Percentiles rank a stretch among this genome's conserved stretches.
phyloP scores from a whole-genome alignment of 495 filamentous ascomycete species.

The Aspergillus cavernicola region DNA sequence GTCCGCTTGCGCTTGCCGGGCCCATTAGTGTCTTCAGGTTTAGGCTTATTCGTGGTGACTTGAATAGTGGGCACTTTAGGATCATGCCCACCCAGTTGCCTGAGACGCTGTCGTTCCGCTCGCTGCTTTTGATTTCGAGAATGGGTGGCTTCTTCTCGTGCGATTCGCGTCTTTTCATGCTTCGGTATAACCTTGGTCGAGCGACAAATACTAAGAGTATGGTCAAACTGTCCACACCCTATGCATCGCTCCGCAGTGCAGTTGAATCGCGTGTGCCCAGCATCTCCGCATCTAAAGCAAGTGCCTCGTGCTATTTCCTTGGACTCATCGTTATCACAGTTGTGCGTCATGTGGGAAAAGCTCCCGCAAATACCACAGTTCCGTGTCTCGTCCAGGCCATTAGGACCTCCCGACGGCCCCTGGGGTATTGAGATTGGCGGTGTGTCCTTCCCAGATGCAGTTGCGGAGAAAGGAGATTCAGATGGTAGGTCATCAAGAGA shows the following conservation, averaged over 20 bases:
- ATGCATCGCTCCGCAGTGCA: conserved; percentile 44
- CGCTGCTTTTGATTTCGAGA: conserved; percentile 28
- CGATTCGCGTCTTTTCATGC: conserved; percentile 29
- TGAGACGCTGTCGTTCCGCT: conserved; percentile 36
- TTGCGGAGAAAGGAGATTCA: conserved; percentile 26
- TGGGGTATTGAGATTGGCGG: conserved; percentile 25
- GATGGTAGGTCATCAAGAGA: conserved; percentile 21
- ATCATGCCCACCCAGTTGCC: conserved; percentile 45
- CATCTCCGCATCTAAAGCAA: conserved; percentile 43
- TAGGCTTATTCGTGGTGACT: conserved; percentile 21
- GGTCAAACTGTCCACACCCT: conserved; percentile 47
- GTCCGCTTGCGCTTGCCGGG: conserved; percentile 43
- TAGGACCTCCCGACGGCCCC: conserved; percentile 44
- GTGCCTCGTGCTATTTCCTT: conserved; percentile 31
- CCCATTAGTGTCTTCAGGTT: conserved; percentile 14
- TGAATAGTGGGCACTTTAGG: conserved; percentile 44
- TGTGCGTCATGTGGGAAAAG: conserved; percentile 41
- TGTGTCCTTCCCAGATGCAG: conserved; percentile 25
- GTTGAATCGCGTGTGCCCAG: conserved; percentile 33
- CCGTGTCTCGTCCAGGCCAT: conserved; percentile 40
- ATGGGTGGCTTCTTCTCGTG: conserved; percentile 31
- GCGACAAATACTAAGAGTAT: conserved; percentile 32
- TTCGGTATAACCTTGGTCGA: conserved; percentile 31
- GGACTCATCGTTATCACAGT: conserved; percentile 47
- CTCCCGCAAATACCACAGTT: conserved; percentile 49